Conservation (phyloP, 2,329 filamentous ascomycete genomes). For the Chaetoscypha palmicola region DNA sequence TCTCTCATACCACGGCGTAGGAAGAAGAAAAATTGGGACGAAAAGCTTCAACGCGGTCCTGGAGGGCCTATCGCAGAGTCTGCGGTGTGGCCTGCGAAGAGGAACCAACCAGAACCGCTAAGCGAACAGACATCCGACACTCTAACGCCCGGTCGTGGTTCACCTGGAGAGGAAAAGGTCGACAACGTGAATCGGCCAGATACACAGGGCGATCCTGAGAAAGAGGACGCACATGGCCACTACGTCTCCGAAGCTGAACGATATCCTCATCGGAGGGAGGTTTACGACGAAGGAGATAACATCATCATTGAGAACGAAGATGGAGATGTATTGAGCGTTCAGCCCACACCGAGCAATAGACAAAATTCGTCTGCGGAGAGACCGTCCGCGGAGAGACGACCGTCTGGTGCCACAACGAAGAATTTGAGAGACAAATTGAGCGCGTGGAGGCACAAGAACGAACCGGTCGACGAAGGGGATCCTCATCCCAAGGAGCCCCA, state of each 20-base stretch:
- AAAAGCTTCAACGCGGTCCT: slow-evolving; percentile 63
- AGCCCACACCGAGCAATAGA: slow-evolving; percentile 35
- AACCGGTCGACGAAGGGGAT: slow-evolving; percentile 32
- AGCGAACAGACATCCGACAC: slow-evolving; percentile 28
- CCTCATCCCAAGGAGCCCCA: slow-evolving; percentile 33
- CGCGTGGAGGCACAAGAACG: slow-evolving; percentile 33
- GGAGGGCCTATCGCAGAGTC: slow-evolving; percentile 87
- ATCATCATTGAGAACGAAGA: slow-evolving; percentile 79
- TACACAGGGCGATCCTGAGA: slow-evolving; percentile 28
- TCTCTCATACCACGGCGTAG: slow-evolving; percentile 55
- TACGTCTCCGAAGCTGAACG: slow-evolving; percentile 27
- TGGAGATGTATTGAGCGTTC: slow-evolving; percentile 73
- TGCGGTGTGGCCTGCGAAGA: slow-evolving; percentile 65
- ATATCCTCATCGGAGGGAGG: slow-evolving; percentile 44
- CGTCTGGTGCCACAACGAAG: slow-evolving; percentile 26
- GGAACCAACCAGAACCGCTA: slow-evolving; percentile 11
- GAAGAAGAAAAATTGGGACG: slow-evolving; percentile 61
- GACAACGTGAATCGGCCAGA: slow-evolving; percentile 28
- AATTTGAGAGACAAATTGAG: slow-evolving; percentile 28
- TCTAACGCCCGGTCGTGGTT: slow-evolving; percentile 26
- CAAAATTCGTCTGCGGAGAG: slow-evolving; percentile 14
- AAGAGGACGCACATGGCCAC: slow-evolving; percentile 25
- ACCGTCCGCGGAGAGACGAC: slow-evolving; percentile 33
- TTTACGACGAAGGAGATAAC: slow-evolving; percentile 74
- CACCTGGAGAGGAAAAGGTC: slow-evolving; percentile 20